A percentile compares a stretch with the other conserved stretches of the same genome.
Conservation (phyloP, 2,329 filamentous ascomycete genomes). For the Pseudogymnoascus sp. region DNA sequence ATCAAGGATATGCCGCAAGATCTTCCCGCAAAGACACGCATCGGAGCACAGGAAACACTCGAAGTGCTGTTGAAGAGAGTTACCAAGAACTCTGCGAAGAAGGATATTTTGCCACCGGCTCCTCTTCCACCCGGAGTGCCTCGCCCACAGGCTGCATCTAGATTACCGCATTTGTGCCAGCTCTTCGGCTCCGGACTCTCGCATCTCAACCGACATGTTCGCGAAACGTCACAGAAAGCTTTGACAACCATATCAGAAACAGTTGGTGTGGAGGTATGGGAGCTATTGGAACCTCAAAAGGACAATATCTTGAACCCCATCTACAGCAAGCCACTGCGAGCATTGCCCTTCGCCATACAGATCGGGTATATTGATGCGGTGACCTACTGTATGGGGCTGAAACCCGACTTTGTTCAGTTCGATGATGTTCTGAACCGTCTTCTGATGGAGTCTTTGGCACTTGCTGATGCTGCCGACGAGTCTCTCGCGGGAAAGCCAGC, state of each 20-base stretch:
- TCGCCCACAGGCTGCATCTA: slow-evolving; percentile 51
- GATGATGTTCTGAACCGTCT: slow-evolving; percentile 86
- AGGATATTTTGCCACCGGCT: slow-evolving; percentile 51
- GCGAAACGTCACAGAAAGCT: slow-evolving; percentile 74
- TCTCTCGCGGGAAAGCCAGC: slow-evolving; percentile 84
- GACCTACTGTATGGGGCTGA: slow-evolving; percentile 85
- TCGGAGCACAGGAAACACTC: slow-evolving; percentile 74
- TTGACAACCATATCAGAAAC: slow-evolving; percentile 75
- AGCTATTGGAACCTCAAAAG: slow-evolving; percentile 82
- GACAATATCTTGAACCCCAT: slow-evolving; percentile 85
- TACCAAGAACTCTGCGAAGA: slow-evolving; percentile 70
- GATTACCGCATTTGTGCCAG: slow-evolving; percentile 69
- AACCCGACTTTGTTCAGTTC: slow-evolving; percentile 81
- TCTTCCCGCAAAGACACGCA: slow-evolving; percentile 79
- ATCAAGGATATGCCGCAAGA: slow-evolving; percentile 98
- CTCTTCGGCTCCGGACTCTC: slow-evolving; percentile 82
- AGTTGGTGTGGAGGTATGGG: slow-evolving; percentile 70
- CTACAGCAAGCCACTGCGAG: slow-evolving; percentile 88
- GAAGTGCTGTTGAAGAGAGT: slow-evolving; percentile 71
- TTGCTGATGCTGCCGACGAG: slow-evolving; percentile 92
- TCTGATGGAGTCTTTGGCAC: slow-evolving; percentile 83
- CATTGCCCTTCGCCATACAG: slow-evolving; percentile 86
- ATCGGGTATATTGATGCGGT: slow-evolving; percentile 98
- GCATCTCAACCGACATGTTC: slow-evolving; percentile 93
- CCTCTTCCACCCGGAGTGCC: slow-evolving; percentile 49